Evolutionary conservation across 306 rosid species (phyloP).

Genomic region (Prinsepia uniflora): DNA sequence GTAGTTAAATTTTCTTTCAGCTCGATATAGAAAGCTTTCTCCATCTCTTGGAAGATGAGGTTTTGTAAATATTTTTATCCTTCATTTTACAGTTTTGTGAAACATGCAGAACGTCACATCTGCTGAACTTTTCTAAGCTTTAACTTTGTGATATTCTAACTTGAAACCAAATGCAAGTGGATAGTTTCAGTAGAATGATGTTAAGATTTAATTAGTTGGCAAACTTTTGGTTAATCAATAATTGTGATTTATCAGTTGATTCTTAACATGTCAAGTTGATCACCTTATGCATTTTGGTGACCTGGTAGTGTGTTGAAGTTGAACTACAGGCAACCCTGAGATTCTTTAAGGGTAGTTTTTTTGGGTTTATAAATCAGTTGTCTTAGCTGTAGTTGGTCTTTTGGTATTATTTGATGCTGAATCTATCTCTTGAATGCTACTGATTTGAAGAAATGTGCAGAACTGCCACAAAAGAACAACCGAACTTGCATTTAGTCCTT

Average conservation of each 20-base stretch:
- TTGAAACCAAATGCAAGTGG: neutral
- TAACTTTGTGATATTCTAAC: neutral
- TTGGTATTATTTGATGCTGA: neutral
- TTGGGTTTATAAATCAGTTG: neutral
- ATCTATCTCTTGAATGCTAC: neutral
- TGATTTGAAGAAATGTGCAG: neutral
- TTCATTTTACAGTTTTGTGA: neutral
- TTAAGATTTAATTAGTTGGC: neutral
- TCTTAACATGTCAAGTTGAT: neutral
- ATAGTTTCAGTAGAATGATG: neutral
- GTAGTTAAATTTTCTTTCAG: neutral
- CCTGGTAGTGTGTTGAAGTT: neutral
- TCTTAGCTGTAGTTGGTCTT: neutral
- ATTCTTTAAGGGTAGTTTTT: neutral
- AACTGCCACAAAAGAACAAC: neutral
- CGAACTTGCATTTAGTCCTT: neutral
- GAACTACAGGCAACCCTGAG: neutral
- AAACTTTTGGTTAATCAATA: neutral
- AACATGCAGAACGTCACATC: neutral
- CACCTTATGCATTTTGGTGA: neutral
- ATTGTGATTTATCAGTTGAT: neutral
- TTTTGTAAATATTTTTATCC: neutral
- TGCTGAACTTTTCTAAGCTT: constrained; percentile 3
- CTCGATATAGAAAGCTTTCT: neutral
- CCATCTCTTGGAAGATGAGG: neutral